phyloP scores from a whole-genome alignment of 495 filamentous ascomycete species.

The Lasiosphaeriaceae sp. region DNA sequence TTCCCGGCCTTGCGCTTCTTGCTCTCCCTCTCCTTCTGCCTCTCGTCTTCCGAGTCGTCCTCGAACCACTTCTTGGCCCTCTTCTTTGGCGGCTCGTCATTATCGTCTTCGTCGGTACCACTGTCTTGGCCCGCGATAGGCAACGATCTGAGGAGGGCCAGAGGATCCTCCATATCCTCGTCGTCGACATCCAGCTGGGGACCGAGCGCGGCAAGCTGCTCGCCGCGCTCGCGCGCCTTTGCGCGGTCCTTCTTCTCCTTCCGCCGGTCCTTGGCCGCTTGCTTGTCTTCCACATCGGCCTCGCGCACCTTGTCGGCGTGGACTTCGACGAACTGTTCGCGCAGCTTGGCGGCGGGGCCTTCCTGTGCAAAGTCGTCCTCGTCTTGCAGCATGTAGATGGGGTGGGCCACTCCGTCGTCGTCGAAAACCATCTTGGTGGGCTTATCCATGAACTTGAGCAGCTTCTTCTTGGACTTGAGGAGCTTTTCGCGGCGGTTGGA shows the following conservation, averaged over 20 bases:
- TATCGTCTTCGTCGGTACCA: constrained; percentile 23
- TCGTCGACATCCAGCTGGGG: constrained; percentile 23
- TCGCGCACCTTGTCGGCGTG: constrained; percentile 68
- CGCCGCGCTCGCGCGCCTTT: constrained; percentile 67
- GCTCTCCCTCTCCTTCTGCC: constrained; percentile 38
- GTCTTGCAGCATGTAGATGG: constrained; percentile 81
- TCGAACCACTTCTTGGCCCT: constrained; percentile 48
- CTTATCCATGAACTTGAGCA: constrained; percentile 80
- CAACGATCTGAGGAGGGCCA: constrained; percentile 47
- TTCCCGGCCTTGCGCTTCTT: constrained; percentile 41
- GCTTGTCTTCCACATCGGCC: constrained; percentile 80
- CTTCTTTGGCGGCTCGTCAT: constrained; percentile 38
- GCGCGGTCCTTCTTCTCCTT: constrained; percentile 84
- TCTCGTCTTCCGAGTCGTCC: constrained; percentile 41
- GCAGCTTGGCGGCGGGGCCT: constrained; percentile 70
- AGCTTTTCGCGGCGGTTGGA: constrained; percentile 91
- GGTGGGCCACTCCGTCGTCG: constrained; percentile 80
- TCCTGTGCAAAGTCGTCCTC: constrained; percentile 71
- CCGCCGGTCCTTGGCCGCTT: constrained; percentile 70
- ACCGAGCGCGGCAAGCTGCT: constrained; percentile 40
- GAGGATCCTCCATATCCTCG: constrained; percentile 41
- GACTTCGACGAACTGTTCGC: constrained; percentile 67
- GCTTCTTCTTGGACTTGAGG: constrained; percentile 88
- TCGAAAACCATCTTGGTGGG: constrained; percentile 85
- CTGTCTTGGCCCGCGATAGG: constrained; percentile 37